Evolutionary conservation across 345 rosid species (phyloP).

Genomic region (Lenwebbia sp.): DNA sequence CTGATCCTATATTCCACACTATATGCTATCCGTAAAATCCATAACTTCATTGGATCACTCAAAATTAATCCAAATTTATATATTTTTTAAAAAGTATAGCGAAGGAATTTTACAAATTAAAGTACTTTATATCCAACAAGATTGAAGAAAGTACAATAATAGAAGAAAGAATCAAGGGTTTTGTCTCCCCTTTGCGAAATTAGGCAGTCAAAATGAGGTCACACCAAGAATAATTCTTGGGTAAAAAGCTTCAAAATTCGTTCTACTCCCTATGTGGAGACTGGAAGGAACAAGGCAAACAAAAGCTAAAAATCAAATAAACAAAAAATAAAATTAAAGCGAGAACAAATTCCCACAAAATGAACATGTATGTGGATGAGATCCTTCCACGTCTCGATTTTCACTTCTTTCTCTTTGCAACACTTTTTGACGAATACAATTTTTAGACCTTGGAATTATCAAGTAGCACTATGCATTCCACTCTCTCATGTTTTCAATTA

Average conservation of each 20-base stretch:
- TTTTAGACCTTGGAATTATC: neutral
- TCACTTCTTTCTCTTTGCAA: neutral
- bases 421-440: neutral
- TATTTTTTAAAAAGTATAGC: too few relatives aligned
- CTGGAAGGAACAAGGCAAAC: neutral
- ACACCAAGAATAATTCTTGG: neutral
- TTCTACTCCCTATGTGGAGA: neutral
- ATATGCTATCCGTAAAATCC: neutral
- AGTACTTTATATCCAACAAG: neutral
- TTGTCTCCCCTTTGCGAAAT: neutral
- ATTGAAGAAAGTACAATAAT: neutral
- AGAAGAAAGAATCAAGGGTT: neutral
- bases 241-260: neutral
- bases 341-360: neutral
- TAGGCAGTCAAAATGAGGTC: neutral
- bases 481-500: neutral
- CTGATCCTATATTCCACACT: neutral
- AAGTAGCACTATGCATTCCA: neutral
- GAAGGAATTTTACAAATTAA: neutral
- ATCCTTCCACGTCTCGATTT: neutral
- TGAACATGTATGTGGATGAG: neutral
- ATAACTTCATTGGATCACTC: neutral
- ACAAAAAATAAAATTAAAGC: neutral
- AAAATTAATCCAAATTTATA: neutral
- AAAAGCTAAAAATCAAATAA: neutral